Evolutionary conservation across 1,139 yeast genomes (phyloP), one percentile per base, ranked within the genome.

Genomic region (Debaryomyces psychrophilus): DNA sequence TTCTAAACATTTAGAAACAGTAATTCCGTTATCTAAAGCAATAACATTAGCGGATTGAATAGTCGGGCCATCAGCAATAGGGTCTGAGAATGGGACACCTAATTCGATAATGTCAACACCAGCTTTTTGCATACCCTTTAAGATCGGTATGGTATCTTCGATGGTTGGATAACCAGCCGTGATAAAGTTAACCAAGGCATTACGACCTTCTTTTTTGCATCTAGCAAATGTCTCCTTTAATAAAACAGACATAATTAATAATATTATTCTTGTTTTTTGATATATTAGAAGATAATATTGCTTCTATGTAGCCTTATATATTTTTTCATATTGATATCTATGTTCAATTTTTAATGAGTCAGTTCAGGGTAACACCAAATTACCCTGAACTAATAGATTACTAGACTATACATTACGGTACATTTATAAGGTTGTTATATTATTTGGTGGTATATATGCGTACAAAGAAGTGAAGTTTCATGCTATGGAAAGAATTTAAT

Each of bases 41-140:
- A 70, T 74, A 29, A 81, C 81, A 68, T 92, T 92, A 34, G 98
- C 90, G 31, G 75, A 82, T 69, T 93, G 99, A 58, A 93, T 93
- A 12, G 96, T 90, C 33, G 98, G 96, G 40, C 99, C 99, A 66
- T 93, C 99, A 36, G 98, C 99, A 61, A 93, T 90, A 37, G 99
- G 99, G 64, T 93, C 99, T n/a, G 97, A 86, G 66, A 93, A 93
- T 37, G 99, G 99, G 62, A 95, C 73, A 51, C 99, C 99, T 43
- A 93, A 73, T 71, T 93, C 99, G 55, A 93, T 89, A 52, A 93
- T 80, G 64, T 93, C 99, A 18, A 89, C 95, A 50, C 99, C 99
- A 53, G 96, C 98, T 38, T 81, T 87, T 71, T 93, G 98, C 72
- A 93, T 81, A 26, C 95, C 93, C 62, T 85, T 80, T 65, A 95